Conservation (phyloP, 768 basidiomycete species). For the Tricholomella constricta region DNA sequence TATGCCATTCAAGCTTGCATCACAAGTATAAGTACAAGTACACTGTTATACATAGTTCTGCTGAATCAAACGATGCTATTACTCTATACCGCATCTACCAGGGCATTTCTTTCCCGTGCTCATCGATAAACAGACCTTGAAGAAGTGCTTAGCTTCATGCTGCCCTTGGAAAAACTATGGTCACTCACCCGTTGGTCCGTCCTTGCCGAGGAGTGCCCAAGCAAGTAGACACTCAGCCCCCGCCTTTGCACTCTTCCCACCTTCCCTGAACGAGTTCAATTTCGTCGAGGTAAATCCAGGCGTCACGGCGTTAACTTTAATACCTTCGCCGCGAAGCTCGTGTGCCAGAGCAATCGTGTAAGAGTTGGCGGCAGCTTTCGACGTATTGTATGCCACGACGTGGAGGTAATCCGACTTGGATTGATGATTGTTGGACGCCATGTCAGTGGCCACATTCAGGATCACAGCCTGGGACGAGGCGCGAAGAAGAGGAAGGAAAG, state of each 20-base stretch:
- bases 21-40: too few species aligned
- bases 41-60: too few species aligned
- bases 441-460: constrained; percentile 43
- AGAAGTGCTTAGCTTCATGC: not conserved
- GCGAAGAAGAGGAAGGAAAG: constrained; percentile 44
- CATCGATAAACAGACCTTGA: constrained; percentile 35
- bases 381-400: constrained; percentile 61
- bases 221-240: constrained; percentile 38
- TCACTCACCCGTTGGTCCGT: constrained; percentile 39
- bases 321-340: constrained; percentile 52
- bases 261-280: constrained; percentile 37
- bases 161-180: not conserved
- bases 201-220: constrained; percentile 42
- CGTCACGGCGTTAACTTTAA: constrained; percentile 63
- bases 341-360: constrained; percentile 64
- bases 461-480: constrained; percentile 36
- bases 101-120: constrained; percentile 30
- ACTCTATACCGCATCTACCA: constrained; percentile 4
- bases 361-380: constrained; percentile 68
- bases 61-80: too few species aligned
- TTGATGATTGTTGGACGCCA: constrained; percentile 44
- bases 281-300: constrained; percentile 58
- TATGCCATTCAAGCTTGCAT: not conserved
- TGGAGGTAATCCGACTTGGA: constrained; percentile 34
- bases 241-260: constrained; percentile 38